Evolutionary conservation across 495 filamentous ascomycete species (phyloP).

Genomic region (Aspergillus kassunensis): DNA sequence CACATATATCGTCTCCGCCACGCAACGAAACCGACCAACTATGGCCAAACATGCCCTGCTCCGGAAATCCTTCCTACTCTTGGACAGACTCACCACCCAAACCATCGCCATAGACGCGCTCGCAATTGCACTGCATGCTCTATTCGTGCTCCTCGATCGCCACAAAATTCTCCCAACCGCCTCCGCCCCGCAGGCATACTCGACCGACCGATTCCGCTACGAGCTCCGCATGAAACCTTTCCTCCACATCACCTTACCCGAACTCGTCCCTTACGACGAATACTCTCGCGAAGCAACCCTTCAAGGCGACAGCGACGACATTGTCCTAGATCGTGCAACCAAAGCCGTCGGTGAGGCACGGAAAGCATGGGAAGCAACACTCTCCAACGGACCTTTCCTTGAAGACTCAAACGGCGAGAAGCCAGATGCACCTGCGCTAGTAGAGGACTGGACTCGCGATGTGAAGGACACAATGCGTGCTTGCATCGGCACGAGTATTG

Average conservation of each 20-base stretch:
- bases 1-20: slow-evolving; percentile 47
- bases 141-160: slow-evolving; percentile 65
- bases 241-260: slow-evolving; percentile 61
- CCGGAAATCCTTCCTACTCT: slow-evolving; percentile 51
- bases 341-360: slow-evolving; percentile 57
- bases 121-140: slow-evolving; percentile 59
- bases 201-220: slow-evolving; percentile 67
- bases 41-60: slow-evolving; percentile 38
- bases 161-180: slow-evolving; percentile 51
- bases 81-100: slow-evolving; percentile 61
- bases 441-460: slow-evolving; percentile 55
- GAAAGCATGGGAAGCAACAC: slow-evolving; percentile 60
- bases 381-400: slow-evolving; percentile 38
- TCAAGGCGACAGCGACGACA: slow-evolving; percentile 35
- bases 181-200: slow-evolving; percentile 62
- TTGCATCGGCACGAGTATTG: slow-evolving; percentile 63
- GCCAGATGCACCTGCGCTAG: slow-evolving; percentile 45
- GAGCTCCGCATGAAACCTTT: slow-evolving; percentile 91
- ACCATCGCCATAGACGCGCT: slow-evolving; percentile 66
- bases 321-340: slow-evolving; percentile 57
- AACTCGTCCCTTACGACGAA: slow-evolving; percentile 62
- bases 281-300: slow-evolving; percentile 45
- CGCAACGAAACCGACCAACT: slow-evolving; percentile 27
- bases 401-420: slow-evolving; percentile 22
- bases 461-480: slow-evolving; percentile 58